A percentile compares a stretch with the other conserved stretches of the same genome.
These are phyloP conservation scores for Solanum pinnatisectum DNA, from an alignment of 257 asterid species.

Conservation along the genomic window DNA sequence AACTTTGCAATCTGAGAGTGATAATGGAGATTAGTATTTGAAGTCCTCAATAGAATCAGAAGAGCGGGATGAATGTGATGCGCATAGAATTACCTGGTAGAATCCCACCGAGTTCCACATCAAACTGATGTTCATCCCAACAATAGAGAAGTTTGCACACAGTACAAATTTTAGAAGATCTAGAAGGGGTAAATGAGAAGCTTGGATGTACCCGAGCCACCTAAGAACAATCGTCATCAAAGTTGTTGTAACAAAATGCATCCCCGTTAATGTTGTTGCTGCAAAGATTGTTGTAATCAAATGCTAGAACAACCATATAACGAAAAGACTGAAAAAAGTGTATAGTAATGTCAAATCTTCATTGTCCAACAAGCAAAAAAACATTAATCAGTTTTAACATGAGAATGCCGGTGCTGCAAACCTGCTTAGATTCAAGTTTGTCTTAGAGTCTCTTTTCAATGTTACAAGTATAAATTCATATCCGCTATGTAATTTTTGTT, in stretches of 20 bases:
- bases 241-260: constrained; percentile 95
- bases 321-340: not conserved
- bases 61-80: not conserved
- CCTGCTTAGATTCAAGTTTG: not conserved
- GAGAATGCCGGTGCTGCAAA: not conserved
- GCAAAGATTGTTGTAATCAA: constrained; percentile 35
- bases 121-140: constrained; percentile 96
- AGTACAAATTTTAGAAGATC: constrained; percentile 84
- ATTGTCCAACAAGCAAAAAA: not conserved
- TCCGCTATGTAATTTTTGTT: not conserved
- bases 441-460: not conserved
- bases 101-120: constrained; percentile 99
- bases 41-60: not conserved
- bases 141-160: constrained; percentile 94
- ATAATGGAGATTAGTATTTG: constrained; percentile 9
- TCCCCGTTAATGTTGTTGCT: constrained; percentile 95
- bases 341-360: not conserved
- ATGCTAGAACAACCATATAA: constrained; percentile 5
- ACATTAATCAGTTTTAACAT: not conserved
- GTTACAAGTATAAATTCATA: not conserved
- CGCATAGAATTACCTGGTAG: constrained; percentile 65
- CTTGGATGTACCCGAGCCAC: constrained; percentile 93
- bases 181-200: constrained; percentile 74
- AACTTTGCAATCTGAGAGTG: constrained; percentile 83
- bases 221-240: constrained; percentile 88